These are phyloP conservation scores for Pythium folliculosum DNA, from an alignment of 352 stramenopile species.

Conservation along the genomic window DNA sequence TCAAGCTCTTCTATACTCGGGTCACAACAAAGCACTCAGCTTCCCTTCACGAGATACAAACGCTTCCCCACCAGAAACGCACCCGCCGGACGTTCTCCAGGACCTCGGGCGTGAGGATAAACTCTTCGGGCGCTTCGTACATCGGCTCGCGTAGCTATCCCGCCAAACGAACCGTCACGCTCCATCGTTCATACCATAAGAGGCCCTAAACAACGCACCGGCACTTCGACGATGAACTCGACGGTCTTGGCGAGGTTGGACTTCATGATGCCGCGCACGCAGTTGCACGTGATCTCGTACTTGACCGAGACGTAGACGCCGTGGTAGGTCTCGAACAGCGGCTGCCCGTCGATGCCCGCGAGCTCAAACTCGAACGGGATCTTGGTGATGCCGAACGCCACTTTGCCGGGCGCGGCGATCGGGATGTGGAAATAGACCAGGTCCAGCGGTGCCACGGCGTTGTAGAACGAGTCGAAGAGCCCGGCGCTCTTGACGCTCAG, in stretches of 20 bases:
- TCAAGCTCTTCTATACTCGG: slow-evolving; percentile 45
- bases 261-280: slow-evolving; percentile 87
- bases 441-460: slow-evolving; percentile 67
- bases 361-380: slow-evolving; percentile 91
- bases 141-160: slow-evolving; percentile 56
- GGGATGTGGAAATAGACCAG: slow-evolving; percentile 87
- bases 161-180: too few relatives aligned
- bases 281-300: slow-evolving; percentile 88
- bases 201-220: slow-evolving; percentile 30
- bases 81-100: slow-evolving; percentile 82
- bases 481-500: slow-evolving; percentile 79
- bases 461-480: slow-evolving; percentile 87
- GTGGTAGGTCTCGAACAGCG: slow-evolving; percentile 92
- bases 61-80: not conserved
- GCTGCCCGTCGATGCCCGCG: slow-evolving; percentile 55
- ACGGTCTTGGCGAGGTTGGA: slow-evolving; percentile 80
- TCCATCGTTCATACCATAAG: not conserved
- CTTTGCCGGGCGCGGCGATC: slow-evolving; percentile 63
- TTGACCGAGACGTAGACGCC: slow-evolving; percentile 91
- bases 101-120: slow-evolving; percentile 81
- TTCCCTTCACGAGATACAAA: not conserved
- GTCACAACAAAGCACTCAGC: too few relatives aligned
- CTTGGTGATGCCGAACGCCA: slow-evolving; percentile 80
- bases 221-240: slow-evolving; percentile 93
- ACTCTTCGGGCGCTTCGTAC: slow-evolving; percentile 64